Percentiles rank a stretch among this genome's conserved stretches.
phyloP scores from a whole-genome alignment of 2,329 filamentous ascomycete species.

The Pseudopithomyces chartarum region DNA sequence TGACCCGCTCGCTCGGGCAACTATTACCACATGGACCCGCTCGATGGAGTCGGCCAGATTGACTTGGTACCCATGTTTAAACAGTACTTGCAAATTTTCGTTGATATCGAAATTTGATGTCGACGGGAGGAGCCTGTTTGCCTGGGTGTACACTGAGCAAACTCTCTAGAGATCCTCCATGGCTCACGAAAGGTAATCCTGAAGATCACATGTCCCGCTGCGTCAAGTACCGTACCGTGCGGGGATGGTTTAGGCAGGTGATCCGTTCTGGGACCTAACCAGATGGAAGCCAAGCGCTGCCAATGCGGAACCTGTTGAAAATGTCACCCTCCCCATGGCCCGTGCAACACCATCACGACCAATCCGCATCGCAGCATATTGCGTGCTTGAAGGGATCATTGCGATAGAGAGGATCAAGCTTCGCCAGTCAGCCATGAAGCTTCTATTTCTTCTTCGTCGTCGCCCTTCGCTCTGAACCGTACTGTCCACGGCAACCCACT shows the following conservation, averaged over 20 bases:
- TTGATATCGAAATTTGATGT: too few relatives aligned
- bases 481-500: neutral
- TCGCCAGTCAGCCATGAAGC: conserved; percentile 1
- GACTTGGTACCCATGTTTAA: neutral
- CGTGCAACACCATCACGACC: conserved; percentile 2
- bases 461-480: neutral
- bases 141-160: too few relatives aligned
- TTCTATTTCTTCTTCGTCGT: neutral
- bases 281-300: neutral
- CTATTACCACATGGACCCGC: too few relatives aligned
- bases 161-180: too few relatives aligned
- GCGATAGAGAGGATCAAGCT: conserved; percentile 1
- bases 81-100: too few relatives aligned
- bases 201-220: too few relatives aligned
- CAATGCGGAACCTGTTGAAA: neutral
- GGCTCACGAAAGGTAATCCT: too few relatives aligned
- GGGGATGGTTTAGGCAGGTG: conserved; percentile 3
- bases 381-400: conserved; percentile 7
- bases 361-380: conserved; percentile 7
- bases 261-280: too few relatives aligned
- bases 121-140: too few relatives aligned
- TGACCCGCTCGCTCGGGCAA: too few relatives aligned
- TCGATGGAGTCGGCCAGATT: neutral
- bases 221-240: neutral
- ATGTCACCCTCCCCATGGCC: conserved; percentile 3